These are phyloP conservation scores for Metarhizium sp. DNA, from an alignment of 2,329 filamentous ascomycete species.

Conservation along the genomic window DNA sequence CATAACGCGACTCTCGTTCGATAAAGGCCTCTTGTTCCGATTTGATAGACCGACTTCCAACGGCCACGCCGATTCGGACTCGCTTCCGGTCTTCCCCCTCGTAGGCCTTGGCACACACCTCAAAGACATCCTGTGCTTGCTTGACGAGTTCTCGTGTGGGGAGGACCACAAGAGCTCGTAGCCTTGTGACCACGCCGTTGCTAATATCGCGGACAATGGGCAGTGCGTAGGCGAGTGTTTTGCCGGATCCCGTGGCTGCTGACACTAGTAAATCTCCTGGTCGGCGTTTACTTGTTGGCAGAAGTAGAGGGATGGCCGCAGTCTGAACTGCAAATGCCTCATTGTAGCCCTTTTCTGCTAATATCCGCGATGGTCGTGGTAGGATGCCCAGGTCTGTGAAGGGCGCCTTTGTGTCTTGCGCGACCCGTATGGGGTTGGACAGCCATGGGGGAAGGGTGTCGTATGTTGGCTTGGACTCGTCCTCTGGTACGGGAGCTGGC, in stretches of 20 bases:
- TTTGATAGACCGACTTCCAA: constrained; percentile 70
- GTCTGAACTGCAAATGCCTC: constrained; percentile 36
- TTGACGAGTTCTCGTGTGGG: constrained; percentile 85
- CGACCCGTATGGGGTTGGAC: constrained; percentile 61
- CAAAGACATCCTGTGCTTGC: constrained; percentile 72
- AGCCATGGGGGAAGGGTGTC: constrained; percentile 77
- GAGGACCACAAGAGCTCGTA: constrained; percentile 77
- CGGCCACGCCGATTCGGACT: constrained; percentile 69
- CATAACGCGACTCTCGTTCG: constrained; percentile 45
- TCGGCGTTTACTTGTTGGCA: constrained; percentile 52
- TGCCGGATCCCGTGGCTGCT: constrained; percentile 90
- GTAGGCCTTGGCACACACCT: constrained; percentile 59
- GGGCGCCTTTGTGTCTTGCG: constrained; percentile 45
- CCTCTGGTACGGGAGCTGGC: constrained; percentile 51
- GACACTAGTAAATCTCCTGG: constrained; percentile 79
- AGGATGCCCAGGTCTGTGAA: constrained; percentile 59
- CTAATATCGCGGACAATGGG: constrained; percentile 75
- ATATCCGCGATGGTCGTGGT: constrained; percentile 45
- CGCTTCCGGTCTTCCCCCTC: constrained; percentile 48
- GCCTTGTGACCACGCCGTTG: constrained; percentile 49
- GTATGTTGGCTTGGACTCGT: constrained; percentile 54
- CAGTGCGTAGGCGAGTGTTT: constrained; percentile 84
- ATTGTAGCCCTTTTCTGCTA: constrained; percentile 48
- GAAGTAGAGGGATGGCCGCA: constrained; percentile 62
- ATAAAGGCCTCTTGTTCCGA: constrained; percentile 45